Base-by-base conservation (phyloP, 108 stramenopile genomes). In the Pseudonitzschia multiseries region DNA sequence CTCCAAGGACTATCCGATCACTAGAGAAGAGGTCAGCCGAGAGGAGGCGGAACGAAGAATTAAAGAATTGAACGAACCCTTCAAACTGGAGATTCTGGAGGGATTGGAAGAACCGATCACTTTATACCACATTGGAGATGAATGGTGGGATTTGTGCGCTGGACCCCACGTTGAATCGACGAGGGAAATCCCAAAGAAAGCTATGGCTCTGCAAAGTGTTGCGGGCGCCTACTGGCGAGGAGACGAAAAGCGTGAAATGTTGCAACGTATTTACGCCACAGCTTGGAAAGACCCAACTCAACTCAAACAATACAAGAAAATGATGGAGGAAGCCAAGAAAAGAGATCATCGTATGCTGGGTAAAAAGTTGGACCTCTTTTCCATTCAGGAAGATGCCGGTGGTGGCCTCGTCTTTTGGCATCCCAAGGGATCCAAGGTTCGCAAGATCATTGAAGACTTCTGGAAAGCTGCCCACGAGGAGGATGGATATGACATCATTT, bases 91-190 rank as follows among this genome's bases (percentile, higher is more conserved):
- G 71, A 96, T 98, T 70, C 66, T 98, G 52, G 91, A 97, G 46
- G 71, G 85, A 52, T 93, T 98, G 75, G 85, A 95, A 81, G 95
- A 97, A 64, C 95, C 98, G 31, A 98, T 98, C 69, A 96, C 97
- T 31, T 85, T 98, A 70, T 98, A 98, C 73, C 88, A 94, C 70
- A 92, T 98, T 67, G 98, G 97, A 9, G 91, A 91, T 43, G 76
- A 96, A 74, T 98, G 98, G 98, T 98, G 98, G 98, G 98, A 98
- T 81, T 83, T 98, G 48, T 98, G 98, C 82, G 98, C 98, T 27
- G 98, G 98, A 14, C 98, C 98, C 14, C 98, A 98, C 75, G 92
- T 98, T 14, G 93, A 95, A 65, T 81, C 84, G 26, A 98, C 98
- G 22, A 89, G 86, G 0, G 79, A 86, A 68, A 72, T 94, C 52